Percentiles rank a stretch among this genome's conserved stretches.
Evolutionary conservation across 2,329 filamentous ascomycete species (phyloP).

Genomic region (Aspergillus versicolor): DNA sequence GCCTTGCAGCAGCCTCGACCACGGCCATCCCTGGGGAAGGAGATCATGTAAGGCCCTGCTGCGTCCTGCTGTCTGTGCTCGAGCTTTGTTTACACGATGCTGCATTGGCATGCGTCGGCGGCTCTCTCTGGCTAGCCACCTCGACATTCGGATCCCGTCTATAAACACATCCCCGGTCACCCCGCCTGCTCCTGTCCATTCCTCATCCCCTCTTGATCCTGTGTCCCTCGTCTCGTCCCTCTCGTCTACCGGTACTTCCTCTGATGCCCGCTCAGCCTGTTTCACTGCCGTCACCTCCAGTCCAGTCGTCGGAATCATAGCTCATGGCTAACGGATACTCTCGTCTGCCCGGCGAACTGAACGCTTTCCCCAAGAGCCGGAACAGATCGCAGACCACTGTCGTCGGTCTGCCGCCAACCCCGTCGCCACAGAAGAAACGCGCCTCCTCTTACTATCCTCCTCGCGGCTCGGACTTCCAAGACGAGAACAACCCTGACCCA

Average conservation of each 20-base stretch:
- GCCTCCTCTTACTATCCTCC: constrained; percentile 32
- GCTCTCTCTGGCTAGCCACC: constrained; percentile 32
- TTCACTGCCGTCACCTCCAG: constrained; percentile 1
- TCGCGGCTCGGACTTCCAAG: constrained; percentile 25
- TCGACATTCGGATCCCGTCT: constrained; percentile 17
- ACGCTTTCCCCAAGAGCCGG: constrained; percentile 30
- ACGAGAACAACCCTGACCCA: constrained; percentile 38
- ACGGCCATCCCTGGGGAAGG: constrained; percentile 34
- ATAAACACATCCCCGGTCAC: constrained; percentile 36
- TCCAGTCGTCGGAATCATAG: constrained; percentile 24
- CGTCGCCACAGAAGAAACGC: constrained; percentile 30
- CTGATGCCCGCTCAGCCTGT: constrained; percentile 11
- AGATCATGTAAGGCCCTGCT: constrained; percentile 41
- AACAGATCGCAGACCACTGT: constrained; percentile 34
- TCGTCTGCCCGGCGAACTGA: constrained; percentile 34
- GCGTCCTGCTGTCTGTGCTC: constrained; percentile 32
- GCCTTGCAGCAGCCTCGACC: constrained; percentile 34
- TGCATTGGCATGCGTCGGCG: constrained; percentile 39
- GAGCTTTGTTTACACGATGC: constrained; percentile 37
- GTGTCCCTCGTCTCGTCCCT: no score
- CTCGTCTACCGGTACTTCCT: constrained; percentile 3
- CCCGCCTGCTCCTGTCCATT: constrained; percentile 20
- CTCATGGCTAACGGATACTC: constrained; percentile 39
- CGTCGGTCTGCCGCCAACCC: constrained; percentile 28
- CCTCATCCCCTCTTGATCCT: constrained; percentile 8